Conservation (phyloP, 2,329 filamentous ascomycete genomes). For the Blastomyces emzantsi region DNA sequence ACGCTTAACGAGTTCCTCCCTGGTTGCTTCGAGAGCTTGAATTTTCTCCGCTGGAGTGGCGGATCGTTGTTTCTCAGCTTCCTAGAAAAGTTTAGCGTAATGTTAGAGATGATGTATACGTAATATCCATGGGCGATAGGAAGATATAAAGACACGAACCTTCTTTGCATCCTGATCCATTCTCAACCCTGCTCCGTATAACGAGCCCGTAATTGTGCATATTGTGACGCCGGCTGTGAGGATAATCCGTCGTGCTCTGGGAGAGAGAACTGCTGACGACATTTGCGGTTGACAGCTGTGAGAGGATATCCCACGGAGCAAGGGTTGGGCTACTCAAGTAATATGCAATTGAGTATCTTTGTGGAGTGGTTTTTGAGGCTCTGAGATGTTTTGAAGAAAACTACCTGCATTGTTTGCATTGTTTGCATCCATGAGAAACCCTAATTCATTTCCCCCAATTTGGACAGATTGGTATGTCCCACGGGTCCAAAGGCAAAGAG, state of each 20-base stretch:
- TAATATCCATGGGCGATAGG: conserved; percentile 4
- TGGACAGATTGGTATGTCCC: background rate
- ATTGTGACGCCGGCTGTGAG: conserved; percentile 48
- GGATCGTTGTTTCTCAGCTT: conserved; percentile 40
- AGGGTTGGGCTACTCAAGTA: background rate
- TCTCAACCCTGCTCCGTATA: conserved; percentile 50
- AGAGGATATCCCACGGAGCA: background rate
- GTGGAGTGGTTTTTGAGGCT: background rate
- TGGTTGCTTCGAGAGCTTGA: conserved; percentile 43
- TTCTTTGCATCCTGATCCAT: conserved; percentile 20
- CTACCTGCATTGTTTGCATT: conserved; percentile 3
- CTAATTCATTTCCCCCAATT: background rate
- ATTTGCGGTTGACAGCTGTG: background rate
- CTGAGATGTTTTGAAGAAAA: background rate
- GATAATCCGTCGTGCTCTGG: conserved; percentile 42
- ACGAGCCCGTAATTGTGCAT: conserved; percentile 49
- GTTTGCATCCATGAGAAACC: background rate
- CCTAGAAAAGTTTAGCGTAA: conserved; percentile 23
- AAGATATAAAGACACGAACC: conserved; percentile 9
- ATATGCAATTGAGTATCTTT: conserved; percentile 3
- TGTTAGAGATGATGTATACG: background rate
- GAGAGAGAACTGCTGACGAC: conserved; percentile 18
- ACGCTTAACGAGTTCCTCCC: conserved; percentile 43
- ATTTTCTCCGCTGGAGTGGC: conserved; percentile 48
- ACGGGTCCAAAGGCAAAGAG: too few species aligned